Evolutionary conservation across 2,329 filamentous ascomycete species (phyloP), one percentile per base, ranked within the genome.

Genomic region (Verticillium zaregamsianum): DNA sequence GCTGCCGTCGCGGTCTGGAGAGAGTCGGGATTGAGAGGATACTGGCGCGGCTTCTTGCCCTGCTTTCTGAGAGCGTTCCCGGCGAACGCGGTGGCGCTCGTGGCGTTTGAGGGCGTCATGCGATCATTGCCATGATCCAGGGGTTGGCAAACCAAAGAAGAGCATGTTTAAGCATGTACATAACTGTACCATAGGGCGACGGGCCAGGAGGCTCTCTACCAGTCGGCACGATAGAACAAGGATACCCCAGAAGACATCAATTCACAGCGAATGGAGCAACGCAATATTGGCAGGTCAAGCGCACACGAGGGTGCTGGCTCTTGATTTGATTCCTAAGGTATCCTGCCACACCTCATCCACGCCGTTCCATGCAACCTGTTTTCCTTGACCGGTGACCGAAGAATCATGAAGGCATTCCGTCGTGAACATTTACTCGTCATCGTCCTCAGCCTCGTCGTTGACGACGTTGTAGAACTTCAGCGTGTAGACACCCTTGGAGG

Each of bases 401-500:
- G 25, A 32, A 49, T 58, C 57, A 49, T 32, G 31, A 49, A 49
- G 57, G 57, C 39, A n/a, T 52, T 52, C 23, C 45, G 37, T 45
- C 55, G 55, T 33, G 55, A 37, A 64, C 72, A 73, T 88, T 87
- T 97, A 99, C 82, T 99, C 95, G 77, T 99, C 95, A 78, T 99
- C 95, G 77, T 99, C 95, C 72, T 98, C 95, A 73, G 87, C 93
- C 79, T 93, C 94, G 80, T 99, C 95, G 82, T 96, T 95, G 76
- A 97, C 94, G 77, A 99, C 93, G 87, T 99, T 99, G 93, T 96
- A 99, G 93, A 99, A 99, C 86, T 96, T 93, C 82, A 99, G 90
- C 87, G 97, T 93, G 86, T 99, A 99, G 70, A 97, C 93, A 78
- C 95, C 94, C 86, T 94, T 94, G 80, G 91, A 93, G 79, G 94